A percentile compares a stretch with the other conserved stretches of the same genome.
Conservation (phyloP, 805 yeast genomes). For the Isabelozyma pseudorhagii region DNA sequence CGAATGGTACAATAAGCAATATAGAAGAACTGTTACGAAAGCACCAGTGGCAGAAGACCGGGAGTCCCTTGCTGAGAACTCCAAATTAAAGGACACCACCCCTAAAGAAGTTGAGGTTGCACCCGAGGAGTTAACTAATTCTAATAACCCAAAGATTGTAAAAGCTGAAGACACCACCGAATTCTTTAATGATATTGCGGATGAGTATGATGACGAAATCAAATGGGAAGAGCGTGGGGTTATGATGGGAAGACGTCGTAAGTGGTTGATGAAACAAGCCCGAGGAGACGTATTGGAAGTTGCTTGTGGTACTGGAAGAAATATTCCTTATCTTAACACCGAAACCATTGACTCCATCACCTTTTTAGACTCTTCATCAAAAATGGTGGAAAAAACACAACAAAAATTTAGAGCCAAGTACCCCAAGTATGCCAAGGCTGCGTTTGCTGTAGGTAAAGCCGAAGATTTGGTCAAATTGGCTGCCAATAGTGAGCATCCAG, state of each 20-base stretch:
- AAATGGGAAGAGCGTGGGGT: slow-evolving; percentile 68
- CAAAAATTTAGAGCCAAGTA: slow-evolving; percentile 65
- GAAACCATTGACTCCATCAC: slow-evolving; percentile 68
- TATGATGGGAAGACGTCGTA: slow-evolving; percentile 61
- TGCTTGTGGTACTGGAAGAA: slow-evolving; percentile 95
- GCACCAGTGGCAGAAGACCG: slow-evolving; percentile 20
- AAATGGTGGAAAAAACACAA: slow-evolving; percentile 81
- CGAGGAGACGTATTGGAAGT: slow-evolving; percentile 92
- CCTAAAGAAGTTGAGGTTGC: slow-evolving; percentile 9
- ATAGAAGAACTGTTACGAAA: slow-evolving; percentile 16
- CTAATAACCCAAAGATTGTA: slow-evolving; percentile 44
- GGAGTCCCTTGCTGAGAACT: slow-evolving; percentile 9
- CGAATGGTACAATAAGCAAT: slow-evolving; percentile 37
- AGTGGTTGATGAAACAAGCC: slow-evolving; percentile 74
- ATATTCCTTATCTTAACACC: slow-evolving; percentile 69
- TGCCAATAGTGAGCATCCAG: slow-evolving; percentile 19
- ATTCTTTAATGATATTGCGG: slow-evolving; percentile 75
- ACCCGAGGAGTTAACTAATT: slow-evolving; percentile 28
- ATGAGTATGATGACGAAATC: slow-evolving; percentile 75
- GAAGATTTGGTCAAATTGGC: slow-evolving; percentile 71
- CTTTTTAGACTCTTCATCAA: slow-evolving; percentile 76
- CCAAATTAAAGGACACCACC: slow-evolving; percentile 6
- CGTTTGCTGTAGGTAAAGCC: slow-evolving; percentile 87
- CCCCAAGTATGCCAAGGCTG: slow-evolving; percentile 69
- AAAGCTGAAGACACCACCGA: slow-evolving; percentile 79